Evolutionary conservation across 2,329 filamentous ascomycete species (phyloP).

Genomic region (Alternaria atra): DNA sequence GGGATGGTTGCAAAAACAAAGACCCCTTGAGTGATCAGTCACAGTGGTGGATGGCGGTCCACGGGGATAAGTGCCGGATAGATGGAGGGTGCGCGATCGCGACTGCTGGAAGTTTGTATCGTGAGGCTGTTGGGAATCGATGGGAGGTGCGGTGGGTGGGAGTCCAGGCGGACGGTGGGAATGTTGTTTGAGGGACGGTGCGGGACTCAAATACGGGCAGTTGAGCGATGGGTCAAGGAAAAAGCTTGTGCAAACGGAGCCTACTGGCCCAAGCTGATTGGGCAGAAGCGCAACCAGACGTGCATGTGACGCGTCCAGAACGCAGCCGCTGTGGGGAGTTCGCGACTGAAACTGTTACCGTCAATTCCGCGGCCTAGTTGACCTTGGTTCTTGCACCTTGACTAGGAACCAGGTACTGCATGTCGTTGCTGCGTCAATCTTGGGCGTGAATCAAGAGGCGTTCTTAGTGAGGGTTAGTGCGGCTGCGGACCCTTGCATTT

Average conservation of each 20-base stretch:
- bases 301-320: constrained; percentile 12
- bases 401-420: constrained; percentile 1
- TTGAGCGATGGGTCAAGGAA: constrained; percentile 13
- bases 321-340: neutral
- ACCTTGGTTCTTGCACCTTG: neutral
- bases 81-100: constrained; percentile 19
- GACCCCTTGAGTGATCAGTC: constrained; percentile 35
- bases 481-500: constrained; percentile 7
- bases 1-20: constrained; percentile 32
- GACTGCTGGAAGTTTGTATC: constrained; percentile 4
- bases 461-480: constrained; percentile 4
- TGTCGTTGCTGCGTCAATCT: constrained; percentile 6
- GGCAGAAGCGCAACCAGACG: constrained; percentile 14
- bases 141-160: constrained; percentile 12
- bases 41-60: constrained; percentile 30
- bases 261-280: constrained; percentile 15
- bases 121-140: neutral
- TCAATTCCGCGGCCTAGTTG: constrained; percentile 8
- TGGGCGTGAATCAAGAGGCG: constrained; percentile 3
- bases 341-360: neutral
- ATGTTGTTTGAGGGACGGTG: constrained; percentile 23
- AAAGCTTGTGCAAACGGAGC: constrained; percentile 17
- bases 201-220: constrained; percentile 17
- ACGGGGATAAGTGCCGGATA: constrained; percentile 27
- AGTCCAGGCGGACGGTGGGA: constrained; percentile 42